phyloP scores from a whole-genome alignment of 1,284 basidiomycete genomes.

The Athelia sp. region DNA sequence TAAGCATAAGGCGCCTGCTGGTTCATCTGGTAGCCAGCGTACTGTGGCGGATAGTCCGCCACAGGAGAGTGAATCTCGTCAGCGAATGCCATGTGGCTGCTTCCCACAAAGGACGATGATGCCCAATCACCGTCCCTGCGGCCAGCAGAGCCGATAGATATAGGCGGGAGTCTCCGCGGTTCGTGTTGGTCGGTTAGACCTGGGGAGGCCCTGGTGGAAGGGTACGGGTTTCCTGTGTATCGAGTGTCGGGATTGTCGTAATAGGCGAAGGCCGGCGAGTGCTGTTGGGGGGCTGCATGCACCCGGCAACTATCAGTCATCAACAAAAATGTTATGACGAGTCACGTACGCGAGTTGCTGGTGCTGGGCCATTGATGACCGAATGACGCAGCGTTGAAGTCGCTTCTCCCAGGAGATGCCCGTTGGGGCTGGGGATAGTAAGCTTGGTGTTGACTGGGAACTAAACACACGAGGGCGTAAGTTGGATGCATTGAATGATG shows the following conservation, averaged over 20 bases:
- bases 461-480: constrained; percentile 42
- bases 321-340: constrained; percentile 8
- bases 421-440: constrained; percentile 55
- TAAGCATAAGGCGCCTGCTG: constrained; percentile 6
- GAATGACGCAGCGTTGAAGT: constrained; percentile 47
- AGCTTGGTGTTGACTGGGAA: constrained; percentile 48
- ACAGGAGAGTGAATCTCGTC: constrained; percentile 51
- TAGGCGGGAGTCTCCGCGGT: constrained; percentile 40
- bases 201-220: constrained; percentile 13
- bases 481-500: constrained; percentile 47
- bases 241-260: constrained; percentile 55
- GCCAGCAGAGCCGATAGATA: constrained; percentile 24
- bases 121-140: constrained; percentile 43
- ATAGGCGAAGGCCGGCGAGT: constrained; percentile 31
- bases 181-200: constrained; percentile 27
- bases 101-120: constrained; percentile 31
- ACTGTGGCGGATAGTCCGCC: constrained; percentile 45
- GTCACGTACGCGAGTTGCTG: constrained; percentile 36
- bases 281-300: constrained; percentile 34
- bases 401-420: constrained; percentile 51
- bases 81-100: constrained; percentile 20
- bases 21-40: constrained; percentile 32
- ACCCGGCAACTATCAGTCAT: not conserved
- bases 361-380: constrained; percentile 45
- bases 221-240: constrained; percentile 43